Evolutionary conservation across 106 monocot genomes (phyloP), one percentile per base, ranked within the genome.

Genomic region (Agapanthus africanus): DNA sequence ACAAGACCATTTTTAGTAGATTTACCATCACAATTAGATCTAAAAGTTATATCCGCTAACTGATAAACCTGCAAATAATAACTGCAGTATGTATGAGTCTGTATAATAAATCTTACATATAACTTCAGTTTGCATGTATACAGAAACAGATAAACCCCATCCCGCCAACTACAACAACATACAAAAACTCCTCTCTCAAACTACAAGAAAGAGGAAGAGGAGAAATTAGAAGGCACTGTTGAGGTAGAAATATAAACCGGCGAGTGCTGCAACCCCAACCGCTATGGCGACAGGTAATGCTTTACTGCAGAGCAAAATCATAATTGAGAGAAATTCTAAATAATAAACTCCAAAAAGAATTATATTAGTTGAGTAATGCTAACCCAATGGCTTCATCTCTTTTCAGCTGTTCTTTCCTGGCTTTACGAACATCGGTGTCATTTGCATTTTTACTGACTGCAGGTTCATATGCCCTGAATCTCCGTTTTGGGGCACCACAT

Each of bases 181-280:
- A n/a, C n/a, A n/a, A n/a, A n/a, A n/a, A n/a, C n/a, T n/a, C n/a
- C n/a, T n/a, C n/a, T n/a, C n/a, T n/a, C n/a, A n/a, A n/a, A n/a
- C n/a, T n/a, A n/a, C n/a, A n/a, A n/a, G n/a, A n/a, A n/a, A n/a
- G n/a, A n/a, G n/a, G n/a, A n/a, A n/a, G n/a, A n/a, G n/a, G n/a
- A n/a, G n/a, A n/a, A 14, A 64, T 41, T 75, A 90, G 56, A 51
- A 97, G n/a, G 70, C 77, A 73, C 23, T 89, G 75, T 89, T 97
- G 71, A 91, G 84, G 67, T 91, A 97, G 73, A 86, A 91, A 69
- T 91, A 97, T 52, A 97, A 67, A 19, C 82, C 86, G 54, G 67
- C 91, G n/a, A 97, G 80, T 10, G 54, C 95, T 37, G 72, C 84
- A 50, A 75, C 71, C 54, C 88, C 88, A 37, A 91, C 26, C 10